Evolutionary conservation across 2,329 filamentous ascomycete genomes (phyloP).

Genomic region (Cladosporium sphaerospermum): DNA sequence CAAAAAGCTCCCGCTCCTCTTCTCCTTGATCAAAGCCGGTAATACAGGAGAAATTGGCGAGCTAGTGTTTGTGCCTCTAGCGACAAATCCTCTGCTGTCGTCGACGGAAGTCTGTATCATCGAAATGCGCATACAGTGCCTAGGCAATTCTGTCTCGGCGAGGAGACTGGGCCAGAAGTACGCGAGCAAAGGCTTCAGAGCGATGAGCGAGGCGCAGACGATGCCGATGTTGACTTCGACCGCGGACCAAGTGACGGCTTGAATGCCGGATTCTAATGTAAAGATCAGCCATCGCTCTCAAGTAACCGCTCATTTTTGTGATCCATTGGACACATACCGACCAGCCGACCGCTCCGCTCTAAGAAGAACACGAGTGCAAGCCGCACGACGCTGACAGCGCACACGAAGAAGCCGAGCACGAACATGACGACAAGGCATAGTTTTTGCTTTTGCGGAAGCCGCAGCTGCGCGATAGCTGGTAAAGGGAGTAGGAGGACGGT

Average conservation of each 20-base stretch:
- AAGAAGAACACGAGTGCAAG: conserved; percentile 20
- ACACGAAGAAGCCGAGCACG: conserved; percentile 35
- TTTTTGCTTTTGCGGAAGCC: conserved; percentile 39
- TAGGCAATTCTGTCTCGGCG: conserved; percentile 16
- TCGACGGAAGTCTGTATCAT: neutral
- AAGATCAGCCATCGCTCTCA: neutral
- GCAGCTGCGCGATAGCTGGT: conserved; percentile 35
- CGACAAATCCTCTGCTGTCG: neutral
- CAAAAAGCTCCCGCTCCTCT: neutral
- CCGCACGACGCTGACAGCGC: conserved; percentile 22
- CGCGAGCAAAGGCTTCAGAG: conserved; percentile 37
- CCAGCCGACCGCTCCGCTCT: conserved; percentile 18
- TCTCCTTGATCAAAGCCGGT: neutral
- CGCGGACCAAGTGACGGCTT: conserved; percentile 36
- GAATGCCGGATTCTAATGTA: conserved; percentile 31
- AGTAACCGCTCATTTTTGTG: no score
- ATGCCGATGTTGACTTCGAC: conserved; percentile 41
- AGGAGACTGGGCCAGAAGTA: conserved; percentile 31
- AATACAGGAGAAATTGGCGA: neutral
- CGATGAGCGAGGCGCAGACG: conserved; percentile 39
- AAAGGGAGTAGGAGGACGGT: conserved; percentile 41
- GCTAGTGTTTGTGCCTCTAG: neutral
- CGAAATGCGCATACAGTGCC: conserved; percentile 18
- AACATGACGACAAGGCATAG: conserved; percentile 38
- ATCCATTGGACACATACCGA: conserved; percentile 9